phyloP scores from a whole-genome alignment of 257 asterid genomes.

The Petunia axillaris region DNA sequence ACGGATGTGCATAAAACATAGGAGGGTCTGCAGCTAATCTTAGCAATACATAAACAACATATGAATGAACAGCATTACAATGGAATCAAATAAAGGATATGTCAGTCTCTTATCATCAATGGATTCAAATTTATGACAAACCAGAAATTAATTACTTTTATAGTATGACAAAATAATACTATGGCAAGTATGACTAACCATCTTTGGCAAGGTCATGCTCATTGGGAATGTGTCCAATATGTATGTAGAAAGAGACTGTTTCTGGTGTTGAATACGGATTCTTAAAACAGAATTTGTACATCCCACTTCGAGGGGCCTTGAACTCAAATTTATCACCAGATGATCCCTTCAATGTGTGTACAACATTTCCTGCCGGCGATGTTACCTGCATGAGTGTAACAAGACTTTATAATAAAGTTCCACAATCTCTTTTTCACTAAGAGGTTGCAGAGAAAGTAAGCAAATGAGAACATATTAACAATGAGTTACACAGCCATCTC shows the following conservation, averaged over 20 bases:
- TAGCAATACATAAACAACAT: not conserved
- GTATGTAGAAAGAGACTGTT: constrained; percentile 84
- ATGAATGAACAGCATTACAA: constrained; percentile 4
- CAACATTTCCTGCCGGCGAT: constrained; percentile 54
- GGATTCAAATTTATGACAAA: not conserved
- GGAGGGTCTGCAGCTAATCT: not conserved
- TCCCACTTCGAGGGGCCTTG: constrained; percentile 73
- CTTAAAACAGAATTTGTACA: constrained; percentile 92
- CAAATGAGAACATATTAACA: not conserved
- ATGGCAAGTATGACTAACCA: constrained; percentile 53
- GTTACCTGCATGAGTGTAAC: constrained; percentile 62
- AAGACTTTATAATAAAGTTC: constrained; percentile 23
- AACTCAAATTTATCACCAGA: constrained; percentile 85
- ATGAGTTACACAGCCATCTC: not conserved
- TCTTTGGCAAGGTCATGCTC: constrained; percentile 81
- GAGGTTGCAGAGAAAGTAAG: not conserved
- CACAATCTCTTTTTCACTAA: not conserved
- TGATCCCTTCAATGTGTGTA: constrained; percentile 62
- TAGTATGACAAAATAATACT: not conserved
- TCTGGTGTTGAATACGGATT: constrained; percentile 72
- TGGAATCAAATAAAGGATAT: not conserved
- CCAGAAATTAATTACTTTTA: not conserved
- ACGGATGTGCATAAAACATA: not conserved
- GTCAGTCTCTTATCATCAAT: not conserved
- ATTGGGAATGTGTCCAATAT: constrained; percentile 78